Evolutionary conservation across 768 basidiomycete species (phyloP), one percentile per base, ranked within the genome.

Genomic region (Dacryopinax primogenitus): DNA sequence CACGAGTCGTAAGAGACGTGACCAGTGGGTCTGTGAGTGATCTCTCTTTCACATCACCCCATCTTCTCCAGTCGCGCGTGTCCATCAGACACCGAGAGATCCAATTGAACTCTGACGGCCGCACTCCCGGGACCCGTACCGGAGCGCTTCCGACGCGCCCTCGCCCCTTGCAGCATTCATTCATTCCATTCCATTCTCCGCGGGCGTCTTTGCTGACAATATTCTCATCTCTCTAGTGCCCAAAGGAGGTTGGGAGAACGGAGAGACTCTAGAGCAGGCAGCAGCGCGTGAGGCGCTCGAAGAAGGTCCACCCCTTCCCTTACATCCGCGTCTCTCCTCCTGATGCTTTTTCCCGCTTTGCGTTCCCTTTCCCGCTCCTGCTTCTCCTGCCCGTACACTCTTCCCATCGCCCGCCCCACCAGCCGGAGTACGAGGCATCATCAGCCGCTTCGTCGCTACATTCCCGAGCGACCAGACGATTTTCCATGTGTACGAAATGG

Each of bases 251-350:
- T 92, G 86, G 86, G 90, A 92, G 77, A 78, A 84, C 70, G 81
- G 86, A 65, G 90, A 92, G 82, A 81, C 79, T 76, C 78, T 92
- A 72, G 89, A 91, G 81, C 86, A 84, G 78, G 90, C 90, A 74
- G 90, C 90, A 78, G 87, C 84, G 72, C 83, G 90, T 76, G 90
- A 92, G 84, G 90, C 90, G 78, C 81, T 87, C 76, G 90, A 92
- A 88, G 90, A 92, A 92, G 90, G 90, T 92, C 88, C 84, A 84
- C 85, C 84, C 84, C 79, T 83, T 86, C 33, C 39, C 35, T 63
- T 84, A 23, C 79, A 82, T 82, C 84, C 81, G 84, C 79, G 85
- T 76, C 26, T 26, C 51, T 58, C 51, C 51, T 58, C 51, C 51
- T 58, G 51, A 58, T 30, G 51, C 11, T 18, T 58, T 58, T 58